Conservation (phyloP, 176 grass and related monocot genomes). For the Ensete ventricosum region DNA sequence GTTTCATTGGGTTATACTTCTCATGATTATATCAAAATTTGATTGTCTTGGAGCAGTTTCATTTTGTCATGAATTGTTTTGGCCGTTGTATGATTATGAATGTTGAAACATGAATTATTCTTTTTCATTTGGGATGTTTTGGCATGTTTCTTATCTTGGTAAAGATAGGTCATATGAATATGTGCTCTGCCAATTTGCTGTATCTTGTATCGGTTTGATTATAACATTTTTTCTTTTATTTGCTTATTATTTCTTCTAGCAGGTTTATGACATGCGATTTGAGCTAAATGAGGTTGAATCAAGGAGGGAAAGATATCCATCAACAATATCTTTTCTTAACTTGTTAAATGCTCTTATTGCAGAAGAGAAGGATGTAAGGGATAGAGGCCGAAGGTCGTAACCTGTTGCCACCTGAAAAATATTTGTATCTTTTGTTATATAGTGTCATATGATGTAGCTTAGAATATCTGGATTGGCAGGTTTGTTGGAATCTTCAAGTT, state of each 20-base stretch:
- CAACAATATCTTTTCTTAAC: constrained; percentile 93
- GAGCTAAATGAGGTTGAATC: constrained; percentile 98
- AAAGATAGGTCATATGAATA: neutral
- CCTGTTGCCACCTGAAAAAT: neutral
- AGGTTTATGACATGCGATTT: constrained; percentile 97
- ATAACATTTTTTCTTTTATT: neutral
- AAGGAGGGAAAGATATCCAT: constrained; percentile 90
- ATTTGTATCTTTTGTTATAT: constrained; percentile 18
- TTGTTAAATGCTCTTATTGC: constrained; percentile 91
- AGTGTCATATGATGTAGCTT: neutral
- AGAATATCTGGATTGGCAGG: constrained; percentile 21
- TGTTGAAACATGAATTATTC: neutral
- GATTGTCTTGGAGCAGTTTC: too few relatives aligned
- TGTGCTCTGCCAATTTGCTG: neutral
- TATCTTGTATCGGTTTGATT: neutral
- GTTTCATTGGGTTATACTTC: too few relatives aligned
- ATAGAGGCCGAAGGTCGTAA: constrained; percentile 67
- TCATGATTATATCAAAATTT: too few relatives aligned
- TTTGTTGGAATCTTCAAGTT: constrained; percentile 95
- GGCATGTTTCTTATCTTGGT: neutral
- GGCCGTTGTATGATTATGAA: neutral
- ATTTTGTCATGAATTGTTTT: neutral
- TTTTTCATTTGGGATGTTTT: too few relatives aligned
- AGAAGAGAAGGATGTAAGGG: constrained; percentile 71
- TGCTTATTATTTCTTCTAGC: constrained; percentile 1